A percentile compares a stretch with the other conserved stretches of the same genome.
Conservation (phyloP, 108 stramenopile species). For the Cyclotella kingstonii region DNA sequence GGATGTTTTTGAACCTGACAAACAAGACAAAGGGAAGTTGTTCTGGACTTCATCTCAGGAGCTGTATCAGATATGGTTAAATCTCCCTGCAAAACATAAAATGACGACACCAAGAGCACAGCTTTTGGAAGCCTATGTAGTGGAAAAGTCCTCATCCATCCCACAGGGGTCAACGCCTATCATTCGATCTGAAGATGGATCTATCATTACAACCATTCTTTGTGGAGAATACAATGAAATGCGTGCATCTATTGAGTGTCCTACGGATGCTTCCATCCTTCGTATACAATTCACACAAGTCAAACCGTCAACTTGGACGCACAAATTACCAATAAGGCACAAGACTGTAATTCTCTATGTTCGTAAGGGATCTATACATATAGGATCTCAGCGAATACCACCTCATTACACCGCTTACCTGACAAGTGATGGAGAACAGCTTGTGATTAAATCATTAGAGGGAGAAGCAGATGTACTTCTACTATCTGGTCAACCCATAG, state of each 20-base stretch:
- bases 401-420: constrained; percentile 60
- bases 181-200: constrained; percentile 16
- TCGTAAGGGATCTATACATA: constrained; percentile 50
- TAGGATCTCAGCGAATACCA: constrained; percentile 26
- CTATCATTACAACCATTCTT: constrained; percentile 44
- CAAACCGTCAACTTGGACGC: constrained; percentile 43
- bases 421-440: constrained; percentile 27
- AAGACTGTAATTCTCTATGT: constrained; percentile 72
- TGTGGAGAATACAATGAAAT: constrained; percentile 51
- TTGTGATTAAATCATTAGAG: constrained; percentile 18
- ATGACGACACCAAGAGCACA: constrained; percentile 47
- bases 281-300: constrained; percentile 52
- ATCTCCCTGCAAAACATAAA: constrained; percentile 58
- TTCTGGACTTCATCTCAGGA: constrained; percentile 50
- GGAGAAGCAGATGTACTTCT: constrained; percentile 62
- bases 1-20: constrained; percentile 43
- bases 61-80: constrained; percentile 86
- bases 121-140: constrained; percentile 40
- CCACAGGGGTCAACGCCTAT: constrained; percentile 18
- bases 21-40: constrained; percentile 10
- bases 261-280: constrained; percentile 55
- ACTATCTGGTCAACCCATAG: constrained; percentile 57
- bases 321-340: constrained; percentile 39
- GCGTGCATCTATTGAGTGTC: constrained; percentile 41
- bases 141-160: not conserved